Base-by-base conservation (phyloP, 495 filamentous ascomycete species). In the Aspergillus ellipticus region DNA sequence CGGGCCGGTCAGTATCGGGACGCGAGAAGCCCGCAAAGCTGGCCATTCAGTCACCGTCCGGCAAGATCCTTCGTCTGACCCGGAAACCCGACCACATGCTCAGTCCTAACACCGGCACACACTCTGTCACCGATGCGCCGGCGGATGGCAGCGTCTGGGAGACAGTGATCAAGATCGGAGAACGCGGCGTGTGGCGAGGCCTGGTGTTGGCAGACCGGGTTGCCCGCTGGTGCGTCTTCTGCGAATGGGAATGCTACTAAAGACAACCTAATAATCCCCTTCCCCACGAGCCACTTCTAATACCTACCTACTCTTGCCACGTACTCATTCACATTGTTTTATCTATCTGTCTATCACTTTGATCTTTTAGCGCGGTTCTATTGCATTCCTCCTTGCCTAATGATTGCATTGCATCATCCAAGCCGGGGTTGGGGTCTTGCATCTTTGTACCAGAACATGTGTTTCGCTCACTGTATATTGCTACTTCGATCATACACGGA, bases 161-260 rank as follows among this genome's bases (percentile, higher is more conserved):
- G 74, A 98, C 93, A 6, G 94, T 97, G 42, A 96, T 98, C 70
- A 98, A 98, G 76, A 91, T 93, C 70, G 90, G 89, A 0, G 94
- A 98, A 66, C 79, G 85, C 24, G 94, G 94, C 0, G 81, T 86
- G 22, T 98, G 94, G 94, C 83, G 94, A 56, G 95, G 90, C 0
- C 72, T 99, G 51, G 94, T 99, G 57, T 79, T 99, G 17, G 94
- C 94, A 11, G 94, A 99, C 77, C 82, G 94, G 51, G 97, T 89
- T 57, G 95, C 93, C 8, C 79, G 94, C 57, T 99, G 94, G 94
- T 97, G 95, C 73, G 94, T 99, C 20, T 99, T 96, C 76, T 93
- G 88, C 24, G 94, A 99, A 75, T 99, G 94, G 94, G 84, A 89
- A 57, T 85, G 84, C 70, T 71, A 79, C 49, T 87, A 51, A 49